A percentile compares a stretch with the other conserved stretches of the same genome.
These are phyloP conservation scores for Starmerella roubikii DNA, from an alignment of 805 yeast species.

Conservation along the genomic window DNA sequence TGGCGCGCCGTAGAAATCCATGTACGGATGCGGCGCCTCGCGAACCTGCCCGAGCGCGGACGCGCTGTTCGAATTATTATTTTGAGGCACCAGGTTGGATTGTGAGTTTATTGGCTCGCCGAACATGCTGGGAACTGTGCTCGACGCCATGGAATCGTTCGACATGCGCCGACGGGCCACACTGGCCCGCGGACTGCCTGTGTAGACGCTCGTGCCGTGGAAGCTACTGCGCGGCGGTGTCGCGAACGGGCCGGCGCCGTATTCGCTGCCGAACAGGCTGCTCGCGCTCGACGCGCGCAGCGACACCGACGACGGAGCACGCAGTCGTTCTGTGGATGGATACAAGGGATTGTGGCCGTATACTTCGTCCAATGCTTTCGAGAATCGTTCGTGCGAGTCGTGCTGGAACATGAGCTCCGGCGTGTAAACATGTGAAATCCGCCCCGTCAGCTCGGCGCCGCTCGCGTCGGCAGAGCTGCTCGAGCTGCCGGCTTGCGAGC, in stretches of 20 bases:
- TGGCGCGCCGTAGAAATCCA: conserved; percentile 9
- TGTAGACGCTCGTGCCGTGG: neutral
- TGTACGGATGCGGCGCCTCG: conserved; percentile 13
- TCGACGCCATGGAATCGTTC: neutral
- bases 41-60: conserved; percentile 3
- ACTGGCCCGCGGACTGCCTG: neutral
- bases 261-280: neutral
- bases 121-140: neutral
- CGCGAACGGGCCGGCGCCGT: conserved; percentile 12
- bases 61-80: neutral
- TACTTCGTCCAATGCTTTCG: conserved; percentile 18
- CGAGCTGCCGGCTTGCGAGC: too few relatives aligned
- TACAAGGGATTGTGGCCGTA: conserved; percentile 17
- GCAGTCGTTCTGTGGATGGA: conserved; percentile 15
- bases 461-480: neutral
- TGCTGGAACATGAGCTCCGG: conserved; percentile 9
- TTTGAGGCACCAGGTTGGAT: neutral
- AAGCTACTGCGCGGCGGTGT: conserved; percentile 11
- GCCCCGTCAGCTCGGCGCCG: too few relatives aligned
- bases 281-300: neutral
- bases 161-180: conserved; percentile 3
- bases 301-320: conserved; percentile 9
- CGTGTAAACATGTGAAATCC: conserved; percentile 6
- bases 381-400: conserved; percentile 19
- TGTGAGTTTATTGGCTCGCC: neutral